A percentile compares a stretch with the other conserved stretches of the same genome.
Conservation (phyloP, 352 stramenopile species). For the Pythium scleroteichum region DNA sequence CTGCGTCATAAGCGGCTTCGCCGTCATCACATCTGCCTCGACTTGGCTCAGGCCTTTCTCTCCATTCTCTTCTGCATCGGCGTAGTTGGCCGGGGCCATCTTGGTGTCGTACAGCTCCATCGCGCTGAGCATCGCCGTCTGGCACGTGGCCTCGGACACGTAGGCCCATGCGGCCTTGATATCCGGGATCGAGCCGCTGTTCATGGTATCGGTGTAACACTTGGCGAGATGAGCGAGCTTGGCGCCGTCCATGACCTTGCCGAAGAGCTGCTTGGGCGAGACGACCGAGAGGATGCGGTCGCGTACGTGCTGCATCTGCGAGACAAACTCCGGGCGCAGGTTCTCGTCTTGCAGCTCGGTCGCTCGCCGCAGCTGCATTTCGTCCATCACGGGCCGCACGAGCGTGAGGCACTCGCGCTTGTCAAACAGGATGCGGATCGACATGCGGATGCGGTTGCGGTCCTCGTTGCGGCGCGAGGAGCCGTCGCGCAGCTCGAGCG, state of each 20-base stretch:
- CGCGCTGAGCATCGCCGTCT: slow-evolving; percentile 52
- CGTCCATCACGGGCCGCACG: slow-evolving; percentile 72
- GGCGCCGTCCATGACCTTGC: slow-evolving; percentile 59
- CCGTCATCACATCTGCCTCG: slow-evolving; percentile 1
- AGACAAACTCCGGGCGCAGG: slow-evolving; percentile 79
- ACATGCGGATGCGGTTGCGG: slow-evolving; percentile 66
- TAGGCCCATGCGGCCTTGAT: slow-evolving; percentile 86
- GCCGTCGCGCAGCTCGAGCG: slow-evolving; percentile 56
- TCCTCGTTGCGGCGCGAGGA: slow-evolving; percentile 53
- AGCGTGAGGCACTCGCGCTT: slow-evolving; percentile 78
- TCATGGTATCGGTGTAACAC: slow-evolving; percentile 81
- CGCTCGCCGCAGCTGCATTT: slow-evolving; percentile 58
- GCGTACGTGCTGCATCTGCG: slow-evolving; percentile 62
- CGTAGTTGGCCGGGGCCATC: slow-evolving; percentile 40
- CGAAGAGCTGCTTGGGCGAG: slow-evolving; percentile 62
- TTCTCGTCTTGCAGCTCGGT: slow-evolving; percentile 48
- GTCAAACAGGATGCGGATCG: slow-evolving; percentile 70
- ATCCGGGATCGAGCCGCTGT: slow-evolving; percentile 71
- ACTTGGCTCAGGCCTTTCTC: slow-evolving; percentile 4
- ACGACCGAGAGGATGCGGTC: slow-evolving; percentile 51
- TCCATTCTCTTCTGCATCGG: slow-evolving; percentile 23
- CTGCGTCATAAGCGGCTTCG: slow-evolving; percentile 49
- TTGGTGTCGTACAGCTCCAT: slow-evolving; percentile 56
- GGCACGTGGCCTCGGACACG: slow-evolving; percentile 76
- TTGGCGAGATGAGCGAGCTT: slow-evolving; percentile 63